Evolutionary conservation across 345 rosid genomes (phyloP).

Genomic region (Eucalyptus polyanthemos): DNA sequence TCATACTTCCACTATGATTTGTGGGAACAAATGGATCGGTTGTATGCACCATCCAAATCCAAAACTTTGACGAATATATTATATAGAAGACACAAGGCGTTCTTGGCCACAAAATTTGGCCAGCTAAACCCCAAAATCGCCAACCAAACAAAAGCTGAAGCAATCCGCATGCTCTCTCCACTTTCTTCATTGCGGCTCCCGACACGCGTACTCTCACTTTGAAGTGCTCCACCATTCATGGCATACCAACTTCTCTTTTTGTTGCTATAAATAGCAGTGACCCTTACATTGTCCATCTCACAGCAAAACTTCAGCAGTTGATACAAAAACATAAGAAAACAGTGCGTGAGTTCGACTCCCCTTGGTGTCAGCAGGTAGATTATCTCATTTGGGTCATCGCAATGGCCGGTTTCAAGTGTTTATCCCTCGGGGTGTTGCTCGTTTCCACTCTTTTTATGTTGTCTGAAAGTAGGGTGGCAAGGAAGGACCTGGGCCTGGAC

Average conservation of each 20-base stretch:
- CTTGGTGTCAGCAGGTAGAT: not conserved
- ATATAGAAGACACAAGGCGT: not conserved
- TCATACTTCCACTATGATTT: not conserved
- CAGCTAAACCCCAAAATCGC: not conserved
- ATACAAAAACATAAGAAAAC: not conserved
- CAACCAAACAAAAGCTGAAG: not conserved
- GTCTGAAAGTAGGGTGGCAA: constrained; percentile 25
- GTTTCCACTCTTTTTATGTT: not conserved
- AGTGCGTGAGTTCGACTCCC: not conserved
- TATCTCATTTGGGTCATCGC: not conserved
- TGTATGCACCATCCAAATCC: not conserved
- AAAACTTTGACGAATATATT: not conserved
- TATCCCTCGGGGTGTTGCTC: not conserved
- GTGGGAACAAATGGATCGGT: not conserved
- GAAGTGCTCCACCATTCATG: not conserved
- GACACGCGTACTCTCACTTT: not conserved
- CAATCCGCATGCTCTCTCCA: not conserved
- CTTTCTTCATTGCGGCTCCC: not conserved
- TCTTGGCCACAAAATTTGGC: not conserved
- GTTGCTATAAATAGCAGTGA: not conserved
- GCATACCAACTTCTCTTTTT: not conserved
- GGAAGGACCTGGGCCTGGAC: constrained; percentile 43
- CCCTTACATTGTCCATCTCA: not conserved
- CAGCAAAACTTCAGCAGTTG: not conserved
- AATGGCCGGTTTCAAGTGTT: not conserved